Evolutionary conservation across 2,329 filamentous ascomycete species (phyloP).

Genomic region (Colletotrichum caudatum): DNA sequence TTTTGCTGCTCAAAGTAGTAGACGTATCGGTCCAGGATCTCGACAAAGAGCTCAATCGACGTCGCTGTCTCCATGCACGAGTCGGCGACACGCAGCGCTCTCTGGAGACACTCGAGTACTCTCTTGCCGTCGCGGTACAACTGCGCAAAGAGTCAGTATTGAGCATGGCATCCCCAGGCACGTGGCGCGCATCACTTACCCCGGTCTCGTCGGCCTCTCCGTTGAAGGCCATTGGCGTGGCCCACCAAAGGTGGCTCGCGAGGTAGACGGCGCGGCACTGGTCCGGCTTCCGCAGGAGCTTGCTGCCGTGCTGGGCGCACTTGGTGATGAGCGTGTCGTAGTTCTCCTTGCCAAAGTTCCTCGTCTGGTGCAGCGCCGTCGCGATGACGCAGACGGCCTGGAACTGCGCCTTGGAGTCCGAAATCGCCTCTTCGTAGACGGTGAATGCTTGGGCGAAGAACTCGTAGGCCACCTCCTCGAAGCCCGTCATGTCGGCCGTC

Average conservation of each 20-base stretch:
- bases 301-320: conserved; percentile 95
- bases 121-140: conserved; percentile 97
- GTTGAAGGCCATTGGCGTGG: conserved; percentile 81
- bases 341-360: conserved; percentile 95
- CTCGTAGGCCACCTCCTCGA: conserved; percentile 97
- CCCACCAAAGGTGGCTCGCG: conserved; percentile 98
- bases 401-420: conserved; percentile 96
- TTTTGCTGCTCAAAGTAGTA: conserved; percentile 99
- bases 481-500: conserved; percentile 89
- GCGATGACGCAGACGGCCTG: conserved; percentile 97
- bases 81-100: conserved; percentile 94
- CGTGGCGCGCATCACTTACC: conserved; percentile 63
- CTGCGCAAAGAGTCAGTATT: conserved; percentile 60
- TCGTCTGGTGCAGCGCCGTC: conserved; percentile 86
- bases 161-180: conserved; percentile 1
- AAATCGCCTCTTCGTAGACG: conserved; percentile 95
- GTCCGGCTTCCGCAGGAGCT: conserved; percentile 96
- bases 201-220: conserved; percentile 85
- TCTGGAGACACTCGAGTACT: conserved; percentile 94
- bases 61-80: conserved; percentile 99
- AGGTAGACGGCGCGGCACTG: conserved; percentile 97
- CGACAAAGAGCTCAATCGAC: conserved; percentile 97
- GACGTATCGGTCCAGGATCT: conserved; percentile 97
- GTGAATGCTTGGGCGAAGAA: conserved; percentile 99
- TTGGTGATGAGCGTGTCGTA: conserved; percentile 99